A percentile compares a stretch with the other conserved stretches of the same genome.
phyloP scores from a whole-genome alignment of 352 stramenopile species.

The Phytophthora pluvialis region DNA sequence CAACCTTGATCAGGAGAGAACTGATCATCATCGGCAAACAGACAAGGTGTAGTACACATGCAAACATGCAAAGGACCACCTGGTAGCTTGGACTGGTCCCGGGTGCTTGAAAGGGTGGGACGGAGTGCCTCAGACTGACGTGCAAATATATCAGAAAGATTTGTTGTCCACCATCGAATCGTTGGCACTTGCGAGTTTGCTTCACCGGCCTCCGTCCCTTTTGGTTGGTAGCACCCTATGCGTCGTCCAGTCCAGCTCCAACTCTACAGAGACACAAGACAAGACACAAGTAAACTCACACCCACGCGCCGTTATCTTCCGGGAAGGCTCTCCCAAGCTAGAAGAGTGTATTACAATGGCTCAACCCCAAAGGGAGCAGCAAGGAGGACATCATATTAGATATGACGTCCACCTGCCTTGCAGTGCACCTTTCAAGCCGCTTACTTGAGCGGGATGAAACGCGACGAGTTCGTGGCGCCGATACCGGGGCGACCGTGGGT shows the following conservation, averaged over 20 bases:
- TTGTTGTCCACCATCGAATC: constrained; percentile 67
- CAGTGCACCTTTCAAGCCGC: constrained; percentile 22
- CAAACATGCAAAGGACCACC: constrained; percentile 35
- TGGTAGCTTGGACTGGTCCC: not conserved
- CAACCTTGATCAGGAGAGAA: constrained; percentile 75
- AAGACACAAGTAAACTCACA: constrained; percentile 31
- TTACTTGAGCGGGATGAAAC: constrained; percentile 99
- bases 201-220: constrained; percentile 51
- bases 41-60: constrained; percentile 26
- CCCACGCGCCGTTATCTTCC: constrained; percentile 13
- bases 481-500: constrained; percentile 99
- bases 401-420: constrained; percentile 21
- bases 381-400: constrained; percentile 28
- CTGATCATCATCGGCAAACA: constrained; percentile 71
- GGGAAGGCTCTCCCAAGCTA: constrained; percentile 33
- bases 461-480: constrained; percentile 95
- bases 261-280: constrained; percentile 13
- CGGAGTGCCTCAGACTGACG: constrained; percentile 86
- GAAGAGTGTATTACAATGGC: constrained; percentile 89
- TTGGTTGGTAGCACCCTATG: constrained; percentile 1
- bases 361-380: constrained; percentile 58
- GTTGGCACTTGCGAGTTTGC: constrained; percentile 57
- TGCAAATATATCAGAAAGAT: constrained; percentile 88
- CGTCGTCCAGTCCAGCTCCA: constrained; percentile 22
- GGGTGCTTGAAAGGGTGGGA: constrained; percentile 2